Conservation (phyloP, 768 basidiomycete species). For the Nevesoporus exiguus region DNA sequence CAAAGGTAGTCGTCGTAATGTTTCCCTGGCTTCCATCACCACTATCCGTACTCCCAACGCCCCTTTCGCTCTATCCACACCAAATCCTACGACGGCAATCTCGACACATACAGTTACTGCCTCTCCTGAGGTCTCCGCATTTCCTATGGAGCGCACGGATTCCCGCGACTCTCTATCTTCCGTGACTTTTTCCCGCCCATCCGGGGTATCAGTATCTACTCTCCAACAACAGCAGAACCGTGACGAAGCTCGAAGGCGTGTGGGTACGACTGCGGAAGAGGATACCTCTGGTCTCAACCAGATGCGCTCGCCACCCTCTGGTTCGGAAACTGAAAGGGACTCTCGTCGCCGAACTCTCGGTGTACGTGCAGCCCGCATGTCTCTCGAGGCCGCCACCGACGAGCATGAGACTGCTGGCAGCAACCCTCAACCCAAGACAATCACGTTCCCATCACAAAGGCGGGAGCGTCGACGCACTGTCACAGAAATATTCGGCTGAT, state of each 20-base stretch:
- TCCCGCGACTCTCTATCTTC: constrained; percentile 45
- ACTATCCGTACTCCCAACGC: constrained; percentile 44
- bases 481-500: constrained; percentile 44
- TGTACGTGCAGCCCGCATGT: constrained; percentile 43
- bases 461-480: constrained; percentile 48
- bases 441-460: constrained; percentile 30
- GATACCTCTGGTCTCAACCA: constrained; percentile 22
- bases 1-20: constrained; percentile 36
- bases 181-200: constrained; percentile 65
- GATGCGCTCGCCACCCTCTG: constrained; percentile 35
- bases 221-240: constrained; percentile 52
- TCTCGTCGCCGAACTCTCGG: constrained; percentile 39
- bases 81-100: constrained; percentile 62
- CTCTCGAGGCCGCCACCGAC: constrained; percentile 37
- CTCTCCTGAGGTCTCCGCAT: constrained; percentile 32
- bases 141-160: constrained; percentile 41
- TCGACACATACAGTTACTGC: constrained; percentile 63
- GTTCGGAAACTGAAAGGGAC: constrained; percentile 51
- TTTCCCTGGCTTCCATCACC: constrained; percentile 41
- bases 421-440: constrained; percentile 37
- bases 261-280: constrained; percentile 26
- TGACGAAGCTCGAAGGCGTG: constrained; percentile 35
- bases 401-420: constrained; percentile 28
- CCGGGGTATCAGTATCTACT: constrained; percentile 50
- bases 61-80: constrained; percentile 49